phyloP scores from a whole-genome alignment of 2,329 filamentous ascomycete species.

The Sclerotinia trifoliorum region DNA sequence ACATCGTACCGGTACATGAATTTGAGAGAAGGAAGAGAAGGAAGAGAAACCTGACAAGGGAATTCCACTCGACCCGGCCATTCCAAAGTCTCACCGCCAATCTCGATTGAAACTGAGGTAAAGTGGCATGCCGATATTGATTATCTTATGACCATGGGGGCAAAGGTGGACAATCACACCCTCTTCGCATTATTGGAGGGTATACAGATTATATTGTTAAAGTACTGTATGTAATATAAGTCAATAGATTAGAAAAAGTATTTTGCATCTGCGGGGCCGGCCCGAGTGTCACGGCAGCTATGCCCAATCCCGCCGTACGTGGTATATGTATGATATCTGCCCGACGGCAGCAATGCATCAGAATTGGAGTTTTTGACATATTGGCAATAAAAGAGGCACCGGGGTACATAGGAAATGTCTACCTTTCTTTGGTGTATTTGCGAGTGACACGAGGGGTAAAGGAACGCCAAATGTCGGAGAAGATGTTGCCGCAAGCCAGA shows the following conservation, averaged over 20 bases:
- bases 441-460: slow-evolving; percentile 11
- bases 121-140: slow-evolving; percentile 19
- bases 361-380: slow-evolving; percentile 2
- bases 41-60: neutral
- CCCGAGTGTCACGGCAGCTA: slow-evolving; percentile 19
- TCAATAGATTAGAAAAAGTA: slow-evolving; percentile 3
- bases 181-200: slow-evolving; percentile 8
- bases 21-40: neutral
- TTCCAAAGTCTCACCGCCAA: slow-evolving; percentile 20
- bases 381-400: slow-evolving; percentile 6
- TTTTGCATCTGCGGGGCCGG: slow-evolving; percentile 15
- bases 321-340: slow-evolving; percentile 8
- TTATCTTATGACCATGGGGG: neutral
- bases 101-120: slow-evolving; percentile 16
- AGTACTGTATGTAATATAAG: slow-evolving; percentile 4
- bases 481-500: slow-evolving; percentile 1
- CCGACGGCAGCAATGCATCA: slow-evolving; percentile 2
- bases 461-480: slow-evolving; percentile 11
- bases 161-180: neutral
- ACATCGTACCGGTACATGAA: slow-evolving; percentile 3
- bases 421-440: slow-evolving; percentile 1
- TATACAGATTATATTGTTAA: slow-evolving; percentile 8
- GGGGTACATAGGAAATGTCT: neutral
- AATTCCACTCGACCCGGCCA: slow-evolving; percentile 14
- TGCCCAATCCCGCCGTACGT: slow-evolving; percentile 12